phyloP scores from a whole-genome alignment of 2,329 filamentous ascomycete genomes.

The Trichoderma sp. region DNA sequence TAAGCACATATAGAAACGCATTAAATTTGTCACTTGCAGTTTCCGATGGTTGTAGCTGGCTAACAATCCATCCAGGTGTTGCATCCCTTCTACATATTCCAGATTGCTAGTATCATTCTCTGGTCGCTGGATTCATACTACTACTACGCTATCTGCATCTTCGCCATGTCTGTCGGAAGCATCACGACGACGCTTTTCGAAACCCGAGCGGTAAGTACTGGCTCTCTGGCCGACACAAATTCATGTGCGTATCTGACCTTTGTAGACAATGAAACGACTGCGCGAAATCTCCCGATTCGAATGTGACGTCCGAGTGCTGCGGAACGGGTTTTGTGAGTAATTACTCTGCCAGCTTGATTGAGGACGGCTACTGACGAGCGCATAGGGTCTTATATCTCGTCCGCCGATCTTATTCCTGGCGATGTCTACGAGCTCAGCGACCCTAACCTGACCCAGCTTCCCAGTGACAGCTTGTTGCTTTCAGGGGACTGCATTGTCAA shows the following conservation, averaged over 20 bases:
- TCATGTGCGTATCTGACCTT: slow-evolving; percentile 15
- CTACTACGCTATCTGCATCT: slow-evolving; percentile 95
- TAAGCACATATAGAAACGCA: too few relatives aligned
- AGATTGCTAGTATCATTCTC: slow-evolving; percentile 87
- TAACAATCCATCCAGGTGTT: slow-evolving; percentile 64
- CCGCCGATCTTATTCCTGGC: slow-evolving; percentile 86
- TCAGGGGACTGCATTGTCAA: slow-evolving; percentile 98
- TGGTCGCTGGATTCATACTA: slow-evolving; percentile 98
- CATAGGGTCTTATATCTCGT: slow-evolving; percentile 75
- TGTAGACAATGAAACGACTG: slow-evolving; percentile 81
- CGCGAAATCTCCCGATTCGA: slow-evolving; percentile 93
- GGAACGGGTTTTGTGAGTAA: slow-evolving; percentile 84
- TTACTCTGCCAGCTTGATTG: background rate
- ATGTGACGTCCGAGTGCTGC: slow-evolving; percentile 89
- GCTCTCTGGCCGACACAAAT: background rate
- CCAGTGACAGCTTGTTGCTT: slow-evolving; percentile 87
- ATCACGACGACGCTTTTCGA: slow-evolving; percentile 88
- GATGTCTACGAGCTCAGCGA: slow-evolving; percentile 98
- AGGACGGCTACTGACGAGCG: background rate
- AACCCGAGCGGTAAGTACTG: slow-evolving; percentile 69
- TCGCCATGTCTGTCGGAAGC: slow-evolving; percentile 89
- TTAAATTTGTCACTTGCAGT: background rate
- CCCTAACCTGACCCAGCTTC: slow-evolving; percentile 82
- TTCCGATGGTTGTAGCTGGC: background rate
- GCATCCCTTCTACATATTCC: slow-evolving; percentile 98